Conservation (phyloP, 768 basidiomycete genomes). For the Collybia nuda region DNA sequence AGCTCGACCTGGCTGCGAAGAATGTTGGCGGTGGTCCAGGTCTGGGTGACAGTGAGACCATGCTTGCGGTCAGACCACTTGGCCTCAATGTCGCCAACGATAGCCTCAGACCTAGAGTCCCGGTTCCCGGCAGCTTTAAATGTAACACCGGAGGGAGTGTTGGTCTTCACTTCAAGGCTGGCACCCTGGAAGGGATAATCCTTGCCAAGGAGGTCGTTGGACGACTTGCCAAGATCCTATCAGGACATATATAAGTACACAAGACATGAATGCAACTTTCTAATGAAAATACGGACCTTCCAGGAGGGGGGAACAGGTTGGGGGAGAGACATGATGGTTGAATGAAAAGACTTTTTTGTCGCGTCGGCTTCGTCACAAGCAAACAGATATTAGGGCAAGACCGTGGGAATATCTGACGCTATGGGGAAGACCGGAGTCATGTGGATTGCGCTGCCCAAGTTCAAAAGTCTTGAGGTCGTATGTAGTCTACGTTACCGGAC, state of each 20-base stretch:
- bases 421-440: too few relatives aligned
- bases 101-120: conserved; percentile 69
- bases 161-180: conserved; percentile 83
- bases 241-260: conserved; percentile 6
- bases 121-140: conserved; percentile 92
- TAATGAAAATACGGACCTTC: conserved; percentile 61
- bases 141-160: conserved; percentile 83
- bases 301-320: conserved; percentile 97
- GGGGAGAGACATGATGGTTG: conserved; percentile 75
- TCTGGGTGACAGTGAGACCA: conserved; percentile 91
- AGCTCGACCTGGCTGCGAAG: conserved; percentile 92
- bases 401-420: conserved; percentile 14
- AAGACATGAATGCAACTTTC: not conserved
- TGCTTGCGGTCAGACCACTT: conserved; percentile 92
- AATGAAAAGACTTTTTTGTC: conserved; percentile 16
- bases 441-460: too few relatives aligned
- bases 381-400: conserved; percentile 16
- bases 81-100: conserved; percentile 91
- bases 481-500: too few relatives aligned
- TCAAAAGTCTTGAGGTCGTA: too few relatives aligned
- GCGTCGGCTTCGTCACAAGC: conserved; percentile 5
- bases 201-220: conserved; percentile 89
- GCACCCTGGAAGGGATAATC: conserved; percentile 84
- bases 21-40: conserved; percentile 93
- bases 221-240: conserved; percentile 95